Evolutionary conservation across 768 basidiomycete genomes (phyloP), one percentile per base, ranked within the genome.

Genomic region (Dendrothele bispora): DNA sequence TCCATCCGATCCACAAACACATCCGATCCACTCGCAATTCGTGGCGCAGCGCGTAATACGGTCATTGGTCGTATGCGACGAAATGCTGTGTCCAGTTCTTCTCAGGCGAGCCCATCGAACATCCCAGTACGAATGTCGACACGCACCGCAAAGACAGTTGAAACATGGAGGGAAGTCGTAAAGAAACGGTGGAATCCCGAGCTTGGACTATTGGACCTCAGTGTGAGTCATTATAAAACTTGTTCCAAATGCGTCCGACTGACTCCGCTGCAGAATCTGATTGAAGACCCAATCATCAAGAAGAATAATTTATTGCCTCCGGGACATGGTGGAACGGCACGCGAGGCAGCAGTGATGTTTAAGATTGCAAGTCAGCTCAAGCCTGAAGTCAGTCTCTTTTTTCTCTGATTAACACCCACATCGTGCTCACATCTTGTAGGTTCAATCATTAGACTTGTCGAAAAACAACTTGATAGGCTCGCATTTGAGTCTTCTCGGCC

Each of bases 331-430:
- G 82, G 87, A 26, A 73, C 79, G 21, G 61, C 67, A 18, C 80
- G 74, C 50, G 87, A 90, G 57, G 83, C 87, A 0, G 80, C 86
- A 5, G 92, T 95, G 8, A 83, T 98, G 37, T 94, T 94, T 74
- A 94, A 94, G 65, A 73, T 95, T 10, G 91, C 93, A 1, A 75
- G 80, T 17, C 78, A 86, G 55, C 79, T 94, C 44, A 82, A 80
- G 54, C 92, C 93, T 29, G 77, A 82, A 47, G 91, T 90, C 57
- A 46, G 73, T 17, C 25, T 21, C 1, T 15, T n/a, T 58, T 6
- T 51, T 45, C 20, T 25, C n/a, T n/a, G n/a, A n/a, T n/a, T 34
- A 14, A 46, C 54, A 26, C 39, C 35, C 32, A 34, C 27, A 26
- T 41, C 39, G 37, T 18, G 8, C 49, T 24, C 46, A 36, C 29